phyloP scores from a whole-genome alignment of 495 filamentous ascomycete genomes.

The Daldinia grandis region DNA sequence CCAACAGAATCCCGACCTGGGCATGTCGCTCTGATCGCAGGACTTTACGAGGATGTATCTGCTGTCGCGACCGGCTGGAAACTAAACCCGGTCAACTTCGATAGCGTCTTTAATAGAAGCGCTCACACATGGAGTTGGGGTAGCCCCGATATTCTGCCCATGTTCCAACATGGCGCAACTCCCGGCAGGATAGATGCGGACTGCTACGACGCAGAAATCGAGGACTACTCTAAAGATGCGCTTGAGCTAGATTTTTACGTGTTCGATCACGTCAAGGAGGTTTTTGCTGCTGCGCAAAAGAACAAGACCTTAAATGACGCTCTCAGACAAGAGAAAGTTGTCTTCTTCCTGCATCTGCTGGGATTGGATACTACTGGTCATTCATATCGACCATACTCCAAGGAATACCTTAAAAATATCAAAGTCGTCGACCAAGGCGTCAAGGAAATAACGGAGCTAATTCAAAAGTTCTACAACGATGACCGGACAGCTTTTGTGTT shows the following conservation, averaged over 20 bases:
- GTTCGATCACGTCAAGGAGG: conserved; percentile 87
- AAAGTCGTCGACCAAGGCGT: conserved; percentile 92
- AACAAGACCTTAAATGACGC: conserved; percentile 79
- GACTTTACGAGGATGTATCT: conserved; percentile 97
- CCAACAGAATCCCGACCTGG: conserved; percentile 97
- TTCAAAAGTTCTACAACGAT: conserved; percentile 92
- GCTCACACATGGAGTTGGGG: conserved; percentile 99
- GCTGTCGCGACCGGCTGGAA: conserved; percentile 99
- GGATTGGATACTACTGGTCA: conserved; percentile 96
- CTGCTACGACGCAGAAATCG: conserved; percentile 81
- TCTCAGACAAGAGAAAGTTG: conserved; percentile 82
- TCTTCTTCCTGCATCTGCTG: conserved; percentile 97
- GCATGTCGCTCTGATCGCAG: conserved; percentile 97
- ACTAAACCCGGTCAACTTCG: conserved; percentile 97
- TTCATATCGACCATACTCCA: conserved; percentile 86
- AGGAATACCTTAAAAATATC: conserved; percentile 94
- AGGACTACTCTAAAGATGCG: conserved; percentile 89
- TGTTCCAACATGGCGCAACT: conserved; percentile 96
- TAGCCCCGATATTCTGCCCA: conserved; percentile 94
- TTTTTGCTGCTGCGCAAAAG: conserved; percentile 80
- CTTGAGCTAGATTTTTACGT: conserved; percentile 90
- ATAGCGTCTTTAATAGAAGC: conserved; percentile 97
- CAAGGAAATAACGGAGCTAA: conserved; percentile 77
- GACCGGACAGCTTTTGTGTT: conserved; percentile 94
- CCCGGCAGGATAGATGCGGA: conserved; percentile 85